These are phyloP conservation scores for Phytophthora tentaculata DNA, from an alignment of 352 stramenopile genomes.

Conservation along the genomic window DNA sequence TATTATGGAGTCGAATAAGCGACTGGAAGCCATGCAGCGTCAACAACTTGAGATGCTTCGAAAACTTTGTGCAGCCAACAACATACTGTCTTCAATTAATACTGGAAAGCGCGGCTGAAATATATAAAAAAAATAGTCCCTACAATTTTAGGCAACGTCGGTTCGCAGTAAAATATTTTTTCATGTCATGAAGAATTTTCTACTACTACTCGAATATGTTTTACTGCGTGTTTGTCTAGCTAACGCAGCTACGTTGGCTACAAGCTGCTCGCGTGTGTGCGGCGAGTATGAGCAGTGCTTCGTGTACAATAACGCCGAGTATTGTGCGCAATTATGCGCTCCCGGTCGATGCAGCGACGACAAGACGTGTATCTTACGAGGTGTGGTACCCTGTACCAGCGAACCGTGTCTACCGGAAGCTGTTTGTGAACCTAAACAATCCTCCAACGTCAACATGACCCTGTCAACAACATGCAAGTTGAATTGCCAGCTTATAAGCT, in stretches of 20 bases:
- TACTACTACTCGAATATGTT: slow-evolving; percentile 15
- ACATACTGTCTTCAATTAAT: slow-evolving; percentile 2
- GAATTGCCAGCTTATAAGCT: slow-evolving; percentile 43
- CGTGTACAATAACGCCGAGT: slow-evolving; percentile 49
- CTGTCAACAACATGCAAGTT: slow-evolving; percentile 29
- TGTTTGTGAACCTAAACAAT: slow-evolving; percentile 42
- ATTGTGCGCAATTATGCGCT: slow-evolving; percentile 49
- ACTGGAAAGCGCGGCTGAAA: neutral
- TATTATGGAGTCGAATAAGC: slow-evolving; percentile 22
- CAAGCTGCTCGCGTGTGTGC: slow-evolving; percentile 27
- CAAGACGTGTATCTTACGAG: slow-evolving; percentile 50
- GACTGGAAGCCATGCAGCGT: slow-evolving; percentile 30
- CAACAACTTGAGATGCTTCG: slow-evolving; percentile 32
- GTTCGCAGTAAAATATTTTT: neutral
- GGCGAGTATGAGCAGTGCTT: slow-evolving; percentile 52
- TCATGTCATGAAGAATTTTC: slow-evolving; percentile 11
- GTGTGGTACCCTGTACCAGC: slow-evolving; percentile 35
- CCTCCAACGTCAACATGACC: slow-evolving; percentile 3
- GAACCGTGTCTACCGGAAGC: slow-evolving; percentile 54
- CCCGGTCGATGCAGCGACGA: slow-evolving; percentile 46
- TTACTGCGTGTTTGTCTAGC: slow-evolving; percentile 1
- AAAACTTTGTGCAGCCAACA: slow-evolving; percentile 20
- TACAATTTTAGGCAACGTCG: neutral
- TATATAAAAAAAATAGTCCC: slow-evolving; percentile 2
- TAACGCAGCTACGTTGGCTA: slow-evolving; percentile 12